Conservation (phyloP, 768 basidiomycete genomes). For the Mrakia frigida region DNA sequence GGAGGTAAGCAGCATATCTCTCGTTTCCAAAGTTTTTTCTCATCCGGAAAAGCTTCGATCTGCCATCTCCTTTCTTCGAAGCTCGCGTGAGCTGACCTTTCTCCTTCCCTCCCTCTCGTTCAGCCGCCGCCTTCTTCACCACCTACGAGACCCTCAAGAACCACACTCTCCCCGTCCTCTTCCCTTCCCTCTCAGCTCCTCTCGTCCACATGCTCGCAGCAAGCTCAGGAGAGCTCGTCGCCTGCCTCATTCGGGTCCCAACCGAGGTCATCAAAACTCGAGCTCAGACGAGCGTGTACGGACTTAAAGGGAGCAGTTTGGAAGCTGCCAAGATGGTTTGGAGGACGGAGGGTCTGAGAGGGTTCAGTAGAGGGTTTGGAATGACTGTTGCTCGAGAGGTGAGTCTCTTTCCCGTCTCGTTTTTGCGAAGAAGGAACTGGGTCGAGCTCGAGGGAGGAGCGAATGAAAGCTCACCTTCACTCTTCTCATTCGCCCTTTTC, state of each 20-base stretch:
- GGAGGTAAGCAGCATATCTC: conserved; percentile 58
- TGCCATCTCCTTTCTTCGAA: too few relatives aligned
- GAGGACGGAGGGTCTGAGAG: conserved; percentile 60
- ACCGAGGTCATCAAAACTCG: conserved; percentile 95
- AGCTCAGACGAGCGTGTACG: conserved; percentile 77
- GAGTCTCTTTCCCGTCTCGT: conserved; percentile 36
- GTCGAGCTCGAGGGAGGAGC: background rate
- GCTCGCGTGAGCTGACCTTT: conserved; percentile 40
- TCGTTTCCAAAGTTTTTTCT: background rate
- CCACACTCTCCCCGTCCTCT: conserved; percentile 45
- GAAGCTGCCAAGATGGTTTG: conserved; percentile 43
- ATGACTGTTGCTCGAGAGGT: conserved; percentile 70
- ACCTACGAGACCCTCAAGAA: conserved; percentile 86
- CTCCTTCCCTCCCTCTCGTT: background rate
- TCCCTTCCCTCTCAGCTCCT: conserved; percentile 51
- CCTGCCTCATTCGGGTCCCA: conserved; percentile 88
- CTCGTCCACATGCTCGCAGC: conserved; percentile 58
- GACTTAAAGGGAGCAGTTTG: conserved; percentile 38
- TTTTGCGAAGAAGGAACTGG: background rate
- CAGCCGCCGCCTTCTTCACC: conserved; percentile 92
- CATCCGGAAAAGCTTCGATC: too few relatives aligned
- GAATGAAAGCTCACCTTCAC: conserved; percentile 3
- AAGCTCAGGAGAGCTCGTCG: conserved; percentile 58
- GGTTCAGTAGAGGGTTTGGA: conserved; percentile 84
- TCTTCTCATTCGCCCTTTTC: background rate